These are phyloP conservation scores for Cronartium quercuum DNA, from an alignment of 1,284 basidiomycete genomes.

Conservation along the genomic window DNA sequence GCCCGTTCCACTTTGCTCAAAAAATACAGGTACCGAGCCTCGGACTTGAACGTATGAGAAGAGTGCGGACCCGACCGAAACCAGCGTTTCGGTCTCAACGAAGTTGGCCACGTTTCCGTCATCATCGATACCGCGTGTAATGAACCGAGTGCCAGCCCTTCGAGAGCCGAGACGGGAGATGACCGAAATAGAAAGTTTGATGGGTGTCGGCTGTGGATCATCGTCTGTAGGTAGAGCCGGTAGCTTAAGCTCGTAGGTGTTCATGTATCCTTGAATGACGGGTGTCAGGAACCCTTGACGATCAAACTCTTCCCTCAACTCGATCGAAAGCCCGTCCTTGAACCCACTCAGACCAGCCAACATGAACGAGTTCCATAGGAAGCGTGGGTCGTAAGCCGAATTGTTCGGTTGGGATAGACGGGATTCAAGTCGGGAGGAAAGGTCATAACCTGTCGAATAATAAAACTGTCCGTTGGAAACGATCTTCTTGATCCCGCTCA, in stretches of 20 bases:
- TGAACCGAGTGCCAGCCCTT: conserved; percentile 92
- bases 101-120: conserved; percentile 97
- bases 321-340: conserved; percentile 49
- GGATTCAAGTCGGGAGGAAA: conserved; percentile 69
- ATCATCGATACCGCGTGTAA: conserved; percentile 94
- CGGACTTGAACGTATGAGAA: conserved; percentile 21
- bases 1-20: conserved; percentile 47
- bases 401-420: conserved; percentile 58
- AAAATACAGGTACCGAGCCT: conserved; percentile 27
- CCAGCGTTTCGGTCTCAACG: conserved; percentile 65
- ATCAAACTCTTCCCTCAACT: conserved; percentile 49
- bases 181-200: conserved; percentile 60
- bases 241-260: conserved; percentile 64
- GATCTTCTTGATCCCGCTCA: conserved; percentile 75
- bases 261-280: conserved; percentile 83
- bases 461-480: conserved; percentile 89
- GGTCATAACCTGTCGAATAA: conserved; percentile 83
- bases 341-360: conserved; percentile 54
- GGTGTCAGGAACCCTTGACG: conserved; percentile 56
- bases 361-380: conserved; percentile 56
- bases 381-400: conserved; percentile 42
- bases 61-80: conserved; percentile 1
- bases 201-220: conserved; percentile 50
- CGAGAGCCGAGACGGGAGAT: conserved; percentile 88
- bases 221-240: conserved; percentile 66